Conservation (phyloP, 1,139 yeast species). For the Pichia sp. region DNA sequence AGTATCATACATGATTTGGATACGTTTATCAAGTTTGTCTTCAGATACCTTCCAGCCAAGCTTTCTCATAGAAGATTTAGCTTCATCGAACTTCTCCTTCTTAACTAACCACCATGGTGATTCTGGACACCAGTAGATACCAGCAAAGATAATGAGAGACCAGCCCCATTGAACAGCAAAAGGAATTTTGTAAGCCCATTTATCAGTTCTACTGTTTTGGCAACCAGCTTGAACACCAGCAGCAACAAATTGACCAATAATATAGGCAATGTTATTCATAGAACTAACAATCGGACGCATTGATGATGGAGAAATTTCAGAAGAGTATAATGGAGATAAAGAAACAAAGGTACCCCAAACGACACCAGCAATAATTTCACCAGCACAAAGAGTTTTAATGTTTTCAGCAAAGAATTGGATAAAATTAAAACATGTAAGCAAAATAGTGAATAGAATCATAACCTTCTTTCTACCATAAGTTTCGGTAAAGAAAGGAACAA, state of each 20-base stretch:
- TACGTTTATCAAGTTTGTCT: background rate
- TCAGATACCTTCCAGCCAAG: background rate
- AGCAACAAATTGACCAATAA: conserved; percentile 5
- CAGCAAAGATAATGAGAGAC: background rate
- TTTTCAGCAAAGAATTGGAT: conserved; percentile 1
- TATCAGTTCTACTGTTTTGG: background rate
- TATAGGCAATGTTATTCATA: background rate
- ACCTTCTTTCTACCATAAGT: conserved; percentile 1
- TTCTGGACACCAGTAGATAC: background rate
- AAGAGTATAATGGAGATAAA: background rate
- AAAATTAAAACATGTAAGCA: background rate
- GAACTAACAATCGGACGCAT: background rate
- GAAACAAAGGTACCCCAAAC: conserved; percentile 4
- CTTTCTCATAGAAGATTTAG: conserved; percentile 1
- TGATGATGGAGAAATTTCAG: background rate
- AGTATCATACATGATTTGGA: background rate
- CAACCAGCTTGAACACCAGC: conserved; percentile 3
- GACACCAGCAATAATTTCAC: conserved; percentile 3
- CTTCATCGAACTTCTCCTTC: background rate
- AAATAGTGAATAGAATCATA: background rate
- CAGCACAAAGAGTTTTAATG: background rate
- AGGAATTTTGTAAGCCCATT: conserved; percentile 4
- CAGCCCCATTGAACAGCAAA: conserved; percentile 5
- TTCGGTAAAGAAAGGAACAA: background rate
- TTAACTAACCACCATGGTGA: conserved; percentile 4